Conservation (phyloP, 208 protist species). For the Trypanosoma cruzi region DNA sequence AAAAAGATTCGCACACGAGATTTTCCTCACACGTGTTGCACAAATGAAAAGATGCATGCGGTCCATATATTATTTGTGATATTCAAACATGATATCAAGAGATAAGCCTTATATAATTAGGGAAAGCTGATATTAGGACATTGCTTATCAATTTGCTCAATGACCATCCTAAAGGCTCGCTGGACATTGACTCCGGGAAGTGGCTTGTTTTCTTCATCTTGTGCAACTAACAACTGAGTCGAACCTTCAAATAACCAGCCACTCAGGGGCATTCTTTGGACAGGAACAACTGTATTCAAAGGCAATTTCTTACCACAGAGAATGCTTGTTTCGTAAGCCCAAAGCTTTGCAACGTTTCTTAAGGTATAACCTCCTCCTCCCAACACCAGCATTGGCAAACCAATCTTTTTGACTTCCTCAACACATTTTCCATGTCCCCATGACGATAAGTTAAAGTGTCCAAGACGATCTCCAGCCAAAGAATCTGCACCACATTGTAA, state of each 20-base stretch:
- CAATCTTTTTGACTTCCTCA: constrained; percentile 91
- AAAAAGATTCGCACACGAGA: not conserved
- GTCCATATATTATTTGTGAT: not conserved
- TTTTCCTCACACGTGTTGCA: not conserved
- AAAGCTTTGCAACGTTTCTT: constrained; percentile 98
- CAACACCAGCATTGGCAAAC: constrained; percentile 96
- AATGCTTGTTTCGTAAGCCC: constrained; percentile 95
- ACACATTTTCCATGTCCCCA: constrained; percentile 96
- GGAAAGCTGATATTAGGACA: constrained; percentile 57
- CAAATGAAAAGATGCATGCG: not conserved
- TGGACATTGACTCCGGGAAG: constrained; percentile 69
- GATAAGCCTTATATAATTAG: not conserved
- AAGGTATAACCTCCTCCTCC: constrained; percentile 99
- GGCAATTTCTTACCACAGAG: constrained; percentile 70
- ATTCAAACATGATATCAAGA: no score
- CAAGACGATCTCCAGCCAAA: constrained; percentile 97
- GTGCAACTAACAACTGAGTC: constrained; percentile 66
- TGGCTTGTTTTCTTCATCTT: constrained; percentile 72
- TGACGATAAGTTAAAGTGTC: constrained; percentile 93
- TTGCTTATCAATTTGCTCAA: constrained; percentile 81
- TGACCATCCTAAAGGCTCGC: constrained; percentile 56
- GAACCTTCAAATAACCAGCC: constrained; percentile 88
- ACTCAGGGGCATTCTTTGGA: constrained; percentile 66
- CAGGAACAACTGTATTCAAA: constrained; percentile 64
- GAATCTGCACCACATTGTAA: constrained; percentile 99